Evolutionary conservation across 2,329 filamentous ascomycete species (phyloP).

Genomic region (Epichloe bromicola): DNA sequence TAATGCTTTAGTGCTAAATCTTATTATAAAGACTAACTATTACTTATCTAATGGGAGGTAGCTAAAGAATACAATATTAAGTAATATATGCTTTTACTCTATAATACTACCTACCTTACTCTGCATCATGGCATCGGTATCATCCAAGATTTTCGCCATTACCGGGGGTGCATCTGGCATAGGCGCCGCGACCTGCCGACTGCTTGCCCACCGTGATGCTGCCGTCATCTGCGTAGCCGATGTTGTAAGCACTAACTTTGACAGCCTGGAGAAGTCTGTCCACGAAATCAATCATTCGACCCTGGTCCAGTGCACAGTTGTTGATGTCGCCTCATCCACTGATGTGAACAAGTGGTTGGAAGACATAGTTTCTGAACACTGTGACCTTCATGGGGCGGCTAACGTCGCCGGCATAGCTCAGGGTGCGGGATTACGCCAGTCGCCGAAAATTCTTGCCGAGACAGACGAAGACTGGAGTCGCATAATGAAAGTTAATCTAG

Average conservation of each 20-base stretch:
- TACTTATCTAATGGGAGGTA: too few species aligned
- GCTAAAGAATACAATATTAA: too few species aligned
- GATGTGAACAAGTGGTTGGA: not conserved
- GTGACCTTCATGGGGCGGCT: slow-evolving; percentile 1
- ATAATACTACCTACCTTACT: too few species aligned
- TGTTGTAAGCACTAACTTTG: not conserved
- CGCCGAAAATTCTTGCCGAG: not conserved
- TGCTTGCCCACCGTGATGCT: not conserved
- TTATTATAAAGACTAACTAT: too few species aligned
- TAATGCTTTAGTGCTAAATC: too few species aligned
- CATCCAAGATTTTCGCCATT: not conserved
- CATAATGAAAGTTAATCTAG: not conserved
- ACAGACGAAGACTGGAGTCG: not conserved
- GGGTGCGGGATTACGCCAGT: not conserved
- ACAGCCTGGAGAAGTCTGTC: not conserved
- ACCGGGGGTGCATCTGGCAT: slow-evolving; percentile 2
- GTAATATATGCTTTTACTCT: too few species aligned
- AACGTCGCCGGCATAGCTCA: slow-evolving; percentile 1
- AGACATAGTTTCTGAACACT: not conserved
- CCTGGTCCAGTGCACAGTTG: not conserved
- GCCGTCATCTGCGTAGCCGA: not conserved
- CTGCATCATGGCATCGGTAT: not conserved
- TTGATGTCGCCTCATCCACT: not conserved
- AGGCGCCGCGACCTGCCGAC: slow-evolving; percentile 1
- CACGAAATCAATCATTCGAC: not conserved